Percentiles rank a stretch among this genome's conserved stretches.
phyloP scores from a whole-genome alignment of 83 land plant genomes.

The Larix sibirica region DNA sequence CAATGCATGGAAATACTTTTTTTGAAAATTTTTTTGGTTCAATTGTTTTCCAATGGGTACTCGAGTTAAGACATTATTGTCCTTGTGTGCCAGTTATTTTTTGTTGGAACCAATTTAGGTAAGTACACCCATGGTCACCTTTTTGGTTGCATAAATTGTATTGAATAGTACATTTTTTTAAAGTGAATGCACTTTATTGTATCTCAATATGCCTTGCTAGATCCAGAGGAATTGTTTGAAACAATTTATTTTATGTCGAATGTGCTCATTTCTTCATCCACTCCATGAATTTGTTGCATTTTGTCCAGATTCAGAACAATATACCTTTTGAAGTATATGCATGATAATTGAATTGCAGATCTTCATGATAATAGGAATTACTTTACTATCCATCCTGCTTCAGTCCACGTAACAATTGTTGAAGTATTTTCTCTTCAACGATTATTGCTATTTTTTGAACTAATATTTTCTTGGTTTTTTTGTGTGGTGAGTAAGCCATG shows the following conservation, averaged over 20 bases:
- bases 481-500: too few species aligned
- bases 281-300: background rate
- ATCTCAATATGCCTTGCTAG: too few species aligned
- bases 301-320: background rate
- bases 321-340: background rate
- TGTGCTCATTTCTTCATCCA: background rate
- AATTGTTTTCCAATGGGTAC: conserved; percentile 54
- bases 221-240: too few species aligned
- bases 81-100: conserved; percentile 61
- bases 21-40: background rate
- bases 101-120: conserved; percentile 78
- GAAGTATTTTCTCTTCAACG: conserved; percentile 31
- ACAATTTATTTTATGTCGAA: too few species aligned
- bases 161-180: background rate
- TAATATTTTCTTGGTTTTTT: too few species aligned
- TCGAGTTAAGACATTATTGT: conserved; percentile 68
- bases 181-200: too few species aligned
- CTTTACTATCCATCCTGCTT: conserved; percentile 66
- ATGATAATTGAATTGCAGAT: conserved; percentile 30
- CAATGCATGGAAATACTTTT: background rate
- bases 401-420: conserved; percentile 61
- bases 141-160: background rate
- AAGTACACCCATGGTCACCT: background rate
- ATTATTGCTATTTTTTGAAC: too few species aligned
- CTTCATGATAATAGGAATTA: conserved; percentile 73